These are phyloP conservation scores for Aspergillus transmontanensis DNA, from an alignment of 2,329 filamentous ascomycete species.

Conservation along the genomic window DNA sequence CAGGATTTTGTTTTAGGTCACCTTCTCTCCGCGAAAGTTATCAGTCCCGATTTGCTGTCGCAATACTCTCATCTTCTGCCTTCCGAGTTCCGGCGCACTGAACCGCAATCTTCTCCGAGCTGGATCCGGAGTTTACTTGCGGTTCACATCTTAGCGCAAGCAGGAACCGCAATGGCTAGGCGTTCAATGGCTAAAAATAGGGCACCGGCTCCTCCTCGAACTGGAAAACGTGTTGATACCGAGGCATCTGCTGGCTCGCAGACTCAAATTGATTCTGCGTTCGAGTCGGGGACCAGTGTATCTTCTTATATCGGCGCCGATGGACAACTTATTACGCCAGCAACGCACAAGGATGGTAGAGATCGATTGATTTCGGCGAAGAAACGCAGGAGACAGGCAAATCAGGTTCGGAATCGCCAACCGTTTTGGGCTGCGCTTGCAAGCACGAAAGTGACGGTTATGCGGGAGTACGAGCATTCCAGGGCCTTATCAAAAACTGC, in stretches of 20 bases:
- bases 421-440: slow-evolving; percentile 92
- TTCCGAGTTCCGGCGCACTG: slow-evolving; percentile 45
- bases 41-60: slow-evolving; percentile 45
- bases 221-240: slow-evolving; percentile 47
- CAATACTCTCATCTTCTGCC: slow-evolving; percentile 48
- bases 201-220: slow-evolving; percentile 42
- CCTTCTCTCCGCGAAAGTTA: slow-evolving; percentile 47
- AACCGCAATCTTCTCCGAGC: slow-evolving; percentile 46
- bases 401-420: slow-evolving; percentile 85
- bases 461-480: slow-evolving; percentile 87
- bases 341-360: slow-evolving; percentile 55
- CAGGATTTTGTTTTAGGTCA: slow-evolving; percentile 54
- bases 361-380: slow-evolving; percentile 67
- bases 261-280: slow-evolving; percentile 44
- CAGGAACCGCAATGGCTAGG: slow-evolving; percentile 50
- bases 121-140: slow-evolving; percentile 52
- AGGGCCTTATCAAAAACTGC: slow-evolving; percentile 47
- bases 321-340: slow-evolving; percentile 54
- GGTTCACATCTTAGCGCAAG: slow-evolving; percentile 53
- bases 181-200: slow-evolving; percentile 50
- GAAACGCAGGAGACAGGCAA: slow-evolving; percentile 87
- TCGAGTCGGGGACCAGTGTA: slow-evolving; percentile 46
- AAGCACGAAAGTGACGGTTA: slow-evolving; percentile 94
- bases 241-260: slow-evolving; percentile 49
- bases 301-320: slow-evolving; percentile 45